A percentile compares a stretch with the other conserved stretches of the same genome.
These are phyloP conservation scores for Penicillium roqueforti DNA, from an alignment of 495 filamentous ascomycete genomes.

Conservation along the genomic window DNA sequence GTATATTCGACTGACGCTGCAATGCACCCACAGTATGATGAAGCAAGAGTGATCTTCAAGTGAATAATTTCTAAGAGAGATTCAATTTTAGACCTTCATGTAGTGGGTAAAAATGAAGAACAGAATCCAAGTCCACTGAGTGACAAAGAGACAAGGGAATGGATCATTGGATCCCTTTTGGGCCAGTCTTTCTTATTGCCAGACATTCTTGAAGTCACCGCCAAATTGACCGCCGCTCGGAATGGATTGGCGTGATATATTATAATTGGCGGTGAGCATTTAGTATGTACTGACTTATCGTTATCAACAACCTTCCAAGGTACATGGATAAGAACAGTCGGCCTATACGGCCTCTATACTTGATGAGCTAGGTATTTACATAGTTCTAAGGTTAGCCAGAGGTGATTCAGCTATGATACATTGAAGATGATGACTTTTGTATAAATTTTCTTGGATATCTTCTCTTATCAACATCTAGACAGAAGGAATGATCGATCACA, in stretches of 20 bases:
- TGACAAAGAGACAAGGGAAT: conserved; percentile 7
- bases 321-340: not conserved
- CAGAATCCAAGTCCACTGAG: not conserved
- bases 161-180: conserved; percentile 26
- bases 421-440: too few relatives aligned
- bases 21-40: not conserved
- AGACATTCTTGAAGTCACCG: conserved; percentile 14
- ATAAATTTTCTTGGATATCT: not conserved
- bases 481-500: not conserved
- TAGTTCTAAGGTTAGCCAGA: too few relatives aligned
- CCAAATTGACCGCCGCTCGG: conserved; percentile 5
- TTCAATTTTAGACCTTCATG: not conserved
- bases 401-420: too few relatives aligned
- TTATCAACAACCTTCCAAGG: too few relatives aligned
- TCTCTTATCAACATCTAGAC: not conserved
- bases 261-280: not conserved
- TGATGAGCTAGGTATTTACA: too few relatives aligned
- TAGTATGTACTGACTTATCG: conserved; percentile 10
- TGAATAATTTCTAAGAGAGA: not conserved
- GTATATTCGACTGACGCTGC: not conserved
- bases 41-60: not conserved
- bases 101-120: not conserved
- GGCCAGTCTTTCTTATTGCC: conserved; percentile 22
- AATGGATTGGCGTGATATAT: not conserved
- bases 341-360: not conserved